phyloP scores from a whole-genome alignment of 352 stramenopile species.

The Globisporangium uncinulatum region DNA sequence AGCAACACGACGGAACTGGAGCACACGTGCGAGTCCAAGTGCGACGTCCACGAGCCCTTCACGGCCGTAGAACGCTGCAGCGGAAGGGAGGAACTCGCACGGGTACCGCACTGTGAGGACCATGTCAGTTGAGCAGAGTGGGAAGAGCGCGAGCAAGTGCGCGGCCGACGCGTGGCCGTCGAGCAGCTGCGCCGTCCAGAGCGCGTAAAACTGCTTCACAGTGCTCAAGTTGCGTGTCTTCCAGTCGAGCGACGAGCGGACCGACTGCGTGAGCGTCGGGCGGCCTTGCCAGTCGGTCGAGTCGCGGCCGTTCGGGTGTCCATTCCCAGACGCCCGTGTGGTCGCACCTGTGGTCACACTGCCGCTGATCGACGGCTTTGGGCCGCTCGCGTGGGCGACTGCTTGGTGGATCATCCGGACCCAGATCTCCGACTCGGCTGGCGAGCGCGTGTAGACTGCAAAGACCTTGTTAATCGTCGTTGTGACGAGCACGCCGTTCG shows the following conservation, averaged over 20 bases:
- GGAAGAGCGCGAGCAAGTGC: slow-evolving; percentile 72
- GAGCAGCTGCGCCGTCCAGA: slow-evolving; percentile 73
- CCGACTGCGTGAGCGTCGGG: slow-evolving; percentile 41
- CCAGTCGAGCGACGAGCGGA: slow-evolving; percentile 77
- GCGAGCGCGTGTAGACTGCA: slow-evolving; percentile 76
- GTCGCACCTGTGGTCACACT: slow-evolving; percentile 21
- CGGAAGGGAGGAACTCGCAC: slow-evolving; percentile 72
- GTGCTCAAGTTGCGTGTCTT: slow-evolving; percentile 78
- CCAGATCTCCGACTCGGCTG: slow-evolving; percentile 81
- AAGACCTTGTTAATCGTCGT: slow-evolving; percentile 87
- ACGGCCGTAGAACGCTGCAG: slow-evolving; percentile 61
- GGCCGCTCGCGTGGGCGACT: slow-evolving; percentile 39
- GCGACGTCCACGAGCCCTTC: slow-evolving; percentile 80
- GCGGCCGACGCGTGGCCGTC: slow-evolving; percentile 45
- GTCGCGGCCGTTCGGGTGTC: slow-evolving; percentile 19
- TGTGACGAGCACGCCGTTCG: slow-evolving; percentile 76
- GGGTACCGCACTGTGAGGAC: slow-evolving; percentile 68
- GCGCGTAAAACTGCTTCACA: slow-evolving; percentile 79
- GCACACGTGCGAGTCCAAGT: slow-evolving; percentile 62
- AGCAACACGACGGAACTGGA: slow-evolving; percentile 65
- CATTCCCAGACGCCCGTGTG: slow-evolving; percentile 19
- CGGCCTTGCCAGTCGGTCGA: slow-evolving; percentile 35
- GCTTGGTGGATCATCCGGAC: slow-evolving; percentile 80
- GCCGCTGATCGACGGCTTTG: slow-evolving; percentile 48
- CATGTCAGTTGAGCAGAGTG: slow-evolving; percentile 80